Evolutionary conservation across 805 yeast species (phyloP), one percentile per base, ranked within the genome.

Genomic region (Cyberlindnera suaveolens): DNA sequence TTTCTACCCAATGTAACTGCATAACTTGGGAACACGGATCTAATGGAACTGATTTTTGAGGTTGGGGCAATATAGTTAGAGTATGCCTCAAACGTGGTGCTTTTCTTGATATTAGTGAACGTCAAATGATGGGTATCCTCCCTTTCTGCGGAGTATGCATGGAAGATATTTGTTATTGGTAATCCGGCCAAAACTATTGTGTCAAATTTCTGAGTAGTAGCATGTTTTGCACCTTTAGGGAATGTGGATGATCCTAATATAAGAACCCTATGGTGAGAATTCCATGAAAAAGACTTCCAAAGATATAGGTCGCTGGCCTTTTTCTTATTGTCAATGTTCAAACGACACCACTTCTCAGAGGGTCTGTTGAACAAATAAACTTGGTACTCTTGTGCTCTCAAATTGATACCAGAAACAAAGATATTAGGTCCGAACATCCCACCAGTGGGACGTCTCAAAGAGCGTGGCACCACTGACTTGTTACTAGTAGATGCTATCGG

Each of bases 1-100:
- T 77, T 82, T 53, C 86, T 74, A 3, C 93, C 93, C 35, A 85
- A 63, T 0, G 90, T 84, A 46, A 85, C 80, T 0, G 93, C 89
- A 42, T 82, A 78, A 1, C 87, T 80, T 3, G 90, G 87, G 52
- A 85, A 81, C 0, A 82, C 83, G 1, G 89, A 78, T 37, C 80
- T 65, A 33, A 82, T 75, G 2, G 85, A 78, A 20, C 85, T 77
- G 51, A 81, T 72, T 45, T 78, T 81, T 7, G 77, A 67, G 26
- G 80, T 78, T 1, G 91, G 91, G 0, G 90, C 86, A 23, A 82
- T 78, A 58, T 84, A 84, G 51, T 80, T 79, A 15, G 86, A 82
- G 54, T 85, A 85, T 29, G 78, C 86, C 41, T 76, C 83, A 57
- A 84, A 85, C 37, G 60, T 53, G 2, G 53, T 46, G 10, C 37